These are phyloP conservation scores for Neltuma alba DNA, from an alignment of 306 rosid species.

Conservation along the genomic window DNA sequence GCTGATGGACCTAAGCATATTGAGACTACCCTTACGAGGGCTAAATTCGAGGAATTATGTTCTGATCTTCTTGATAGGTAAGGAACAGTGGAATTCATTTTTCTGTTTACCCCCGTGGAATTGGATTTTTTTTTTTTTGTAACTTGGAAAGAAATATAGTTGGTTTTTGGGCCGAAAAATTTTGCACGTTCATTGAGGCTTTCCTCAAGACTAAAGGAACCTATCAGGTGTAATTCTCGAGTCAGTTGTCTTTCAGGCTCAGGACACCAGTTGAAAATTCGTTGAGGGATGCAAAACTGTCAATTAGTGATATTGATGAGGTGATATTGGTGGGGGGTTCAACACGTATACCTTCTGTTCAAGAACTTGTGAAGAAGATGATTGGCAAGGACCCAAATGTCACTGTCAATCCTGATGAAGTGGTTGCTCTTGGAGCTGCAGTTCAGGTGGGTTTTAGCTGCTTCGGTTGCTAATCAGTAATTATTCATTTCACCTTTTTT, in stretches of 20 bases:
- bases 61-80: conserved; percentile 97
- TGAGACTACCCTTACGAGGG: conserved; percentile 91
- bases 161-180: not conserved
- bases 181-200: not conserved
- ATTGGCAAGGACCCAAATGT: conserved; percentile 91
- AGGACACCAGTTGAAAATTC: conserved; percentile 86
- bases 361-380: conserved; percentile 86
- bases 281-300: conserved; percentile 95
- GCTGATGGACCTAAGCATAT: conserved; percentile 98
- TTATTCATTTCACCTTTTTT: not conserved
- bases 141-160: not conserved
- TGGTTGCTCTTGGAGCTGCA: conserved; percentile 96
- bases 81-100: not conserved
- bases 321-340: conserved; percentile 96
- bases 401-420: conserved; percentile 95
- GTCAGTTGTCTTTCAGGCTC: conserved; percentile 55
- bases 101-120: not conserved
- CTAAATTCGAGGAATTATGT: conserved; percentile 88
- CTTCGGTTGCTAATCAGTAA: not conserved
- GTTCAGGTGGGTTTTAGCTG: conserved; percentile 66
- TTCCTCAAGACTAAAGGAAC: not conserved
- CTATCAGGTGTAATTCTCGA: not conserved
- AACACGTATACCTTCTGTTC: conserved; percentile 93
- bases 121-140: not conserved
- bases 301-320: conserved; percentile 83